Conservation (phyloP, 2,329 filamentous ascomycete genomes). For the Rutstroemia sp. region DNA sequence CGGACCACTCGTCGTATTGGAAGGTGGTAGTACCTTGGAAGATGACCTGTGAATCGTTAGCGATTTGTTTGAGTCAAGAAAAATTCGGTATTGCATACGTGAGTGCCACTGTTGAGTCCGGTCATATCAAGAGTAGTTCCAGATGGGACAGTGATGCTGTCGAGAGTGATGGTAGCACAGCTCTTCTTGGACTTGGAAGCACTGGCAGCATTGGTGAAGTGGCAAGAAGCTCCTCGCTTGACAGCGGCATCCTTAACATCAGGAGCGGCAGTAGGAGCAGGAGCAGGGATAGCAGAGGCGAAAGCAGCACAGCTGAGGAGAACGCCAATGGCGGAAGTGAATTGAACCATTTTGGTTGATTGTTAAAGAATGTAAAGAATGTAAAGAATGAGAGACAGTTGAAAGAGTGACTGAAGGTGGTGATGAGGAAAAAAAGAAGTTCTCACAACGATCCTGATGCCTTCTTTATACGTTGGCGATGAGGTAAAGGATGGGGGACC, state of each 20-base stretch:
- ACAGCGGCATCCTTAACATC: slow-evolving; percentile 8
- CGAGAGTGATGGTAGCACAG: slow-evolving; percentile 48
- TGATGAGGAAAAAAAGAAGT: not conserved
- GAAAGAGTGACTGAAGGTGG: not conserved
- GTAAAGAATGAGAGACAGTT: not conserved
- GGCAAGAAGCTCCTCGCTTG: slow-evolving; percentile 37
- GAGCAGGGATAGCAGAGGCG: slow-evolving; percentile 15
- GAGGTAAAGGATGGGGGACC: not conserved
- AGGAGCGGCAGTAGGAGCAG: slow-evolving; percentile 22
- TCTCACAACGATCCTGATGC: not conserved
- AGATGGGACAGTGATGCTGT: slow-evolving; percentile 48
- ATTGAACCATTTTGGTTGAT: slow-evolving; percentile 21
- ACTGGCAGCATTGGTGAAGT: slow-evolving; percentile 44
- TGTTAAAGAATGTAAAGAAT: slow-evolving; percentile 2
- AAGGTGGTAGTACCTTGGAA: slow-evolving; percentile 63
- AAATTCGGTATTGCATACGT: slow-evolving; percentile 7
- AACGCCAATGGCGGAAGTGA: slow-evolving; percentile 16
- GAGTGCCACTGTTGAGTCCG: slow-evolving; percentile 41
- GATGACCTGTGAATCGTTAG: slow-evolving; percentile 35
- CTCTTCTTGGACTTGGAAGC: slow-evolving; percentile 41
- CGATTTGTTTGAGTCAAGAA: not conserved
- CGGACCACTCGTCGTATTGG: slow-evolving; percentile 57
- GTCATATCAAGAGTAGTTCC: slow-evolving; percentile 53
- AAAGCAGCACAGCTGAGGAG: slow-evolving; percentile 14
- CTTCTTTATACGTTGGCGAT: not conserved